Conservation (phyloP, 345 rosid genomes). For the Citrus sp. region DNA sequence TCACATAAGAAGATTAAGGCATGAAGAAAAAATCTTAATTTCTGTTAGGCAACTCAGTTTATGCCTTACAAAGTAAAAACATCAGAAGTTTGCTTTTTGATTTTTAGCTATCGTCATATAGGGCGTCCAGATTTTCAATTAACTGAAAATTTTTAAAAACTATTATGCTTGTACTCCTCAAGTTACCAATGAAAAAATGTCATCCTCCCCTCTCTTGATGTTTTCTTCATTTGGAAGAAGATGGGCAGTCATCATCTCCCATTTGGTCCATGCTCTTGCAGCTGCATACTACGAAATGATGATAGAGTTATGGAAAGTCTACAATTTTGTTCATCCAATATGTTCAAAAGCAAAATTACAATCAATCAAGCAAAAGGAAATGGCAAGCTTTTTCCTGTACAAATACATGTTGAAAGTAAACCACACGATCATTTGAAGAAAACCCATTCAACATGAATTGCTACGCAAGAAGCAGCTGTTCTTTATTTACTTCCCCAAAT, state of each 20-base stretch:
- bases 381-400: neutral
- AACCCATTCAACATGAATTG: neutral
- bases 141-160: neutral
- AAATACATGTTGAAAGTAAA: neutral
- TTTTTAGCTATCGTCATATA: neutral
- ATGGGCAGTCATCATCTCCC: conserved; percentile 99
- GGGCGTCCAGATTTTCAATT: neutral
- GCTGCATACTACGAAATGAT: conserved; percentile 68
- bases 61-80: neutral
- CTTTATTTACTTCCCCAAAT: neutral
- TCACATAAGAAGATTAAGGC: neutral
- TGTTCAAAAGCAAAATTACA: neutral
- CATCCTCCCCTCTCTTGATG: conserved; percentile 86
- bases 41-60: neutral
- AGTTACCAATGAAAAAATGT: conserved; percentile 78
- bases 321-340: neutral
- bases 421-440: neutral
- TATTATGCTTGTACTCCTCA: neutral
- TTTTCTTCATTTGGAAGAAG: conserved; percentile 75
- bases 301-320: conserved; percentile 18
- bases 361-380: neutral
- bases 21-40: neutral
- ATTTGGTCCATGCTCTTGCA: conserved; percentile 93
- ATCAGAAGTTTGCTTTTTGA: neutral
- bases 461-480: neutral